These are phyloP conservation scores for Wickerhamomyces canadensis DNA, from an alignment of 805 yeast species.

Conservation along the genomic window DNA sequence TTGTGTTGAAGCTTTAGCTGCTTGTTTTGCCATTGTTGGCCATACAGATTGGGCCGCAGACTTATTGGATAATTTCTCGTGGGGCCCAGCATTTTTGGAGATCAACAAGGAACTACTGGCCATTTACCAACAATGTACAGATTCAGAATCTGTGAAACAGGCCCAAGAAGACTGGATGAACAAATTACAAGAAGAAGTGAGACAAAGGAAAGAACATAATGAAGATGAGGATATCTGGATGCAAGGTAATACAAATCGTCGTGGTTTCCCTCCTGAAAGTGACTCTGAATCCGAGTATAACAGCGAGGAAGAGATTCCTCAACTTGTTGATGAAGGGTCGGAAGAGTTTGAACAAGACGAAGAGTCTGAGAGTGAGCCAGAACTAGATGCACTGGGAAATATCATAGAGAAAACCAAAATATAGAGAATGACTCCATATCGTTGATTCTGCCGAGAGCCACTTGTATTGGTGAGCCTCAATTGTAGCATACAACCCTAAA, in stretches of 20 bases:
- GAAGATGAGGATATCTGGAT: conserved; percentile 64
- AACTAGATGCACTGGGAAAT: conserved; percentile 18
- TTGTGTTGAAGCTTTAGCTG: conserved; percentile 97
- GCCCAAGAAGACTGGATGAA: conserved; percentile 78
- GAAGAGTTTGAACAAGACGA: conserved; percentile 13
- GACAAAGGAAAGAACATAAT: conserved; percentile 50
- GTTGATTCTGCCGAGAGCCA: too few species aligned
- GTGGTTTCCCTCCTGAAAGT: conserved; percentile 17
- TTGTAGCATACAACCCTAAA: too few species aligned
- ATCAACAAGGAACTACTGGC: conserved; percentile 76
- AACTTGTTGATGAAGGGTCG: conserved; percentile 14
- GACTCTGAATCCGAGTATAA: conserved; percentile 25
- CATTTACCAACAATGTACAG: conserved; percentile 74
- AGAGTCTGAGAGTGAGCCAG: conserved; percentile 9
- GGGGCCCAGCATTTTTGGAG: conserved; percentile 88
- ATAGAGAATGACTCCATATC: too few species aligned
- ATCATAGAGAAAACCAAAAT: conserved; percentile 9
- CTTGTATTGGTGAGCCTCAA: too few species aligned
- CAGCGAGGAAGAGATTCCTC: conserved; percentile 16
- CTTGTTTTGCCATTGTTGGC: conserved; percentile 93
- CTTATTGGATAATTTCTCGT: conserved; percentile 73
- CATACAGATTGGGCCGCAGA: conserved; percentile 83
- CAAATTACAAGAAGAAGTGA: conserved; percentile 58
- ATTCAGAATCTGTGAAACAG: conserved; percentile 60
- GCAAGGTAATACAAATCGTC: conserved; percentile 71